These are phyloP conservation scores for Trypanosoma grayi DNA, from an alignment of 208 protist genomes.

Conservation along the genomic window DNA sequence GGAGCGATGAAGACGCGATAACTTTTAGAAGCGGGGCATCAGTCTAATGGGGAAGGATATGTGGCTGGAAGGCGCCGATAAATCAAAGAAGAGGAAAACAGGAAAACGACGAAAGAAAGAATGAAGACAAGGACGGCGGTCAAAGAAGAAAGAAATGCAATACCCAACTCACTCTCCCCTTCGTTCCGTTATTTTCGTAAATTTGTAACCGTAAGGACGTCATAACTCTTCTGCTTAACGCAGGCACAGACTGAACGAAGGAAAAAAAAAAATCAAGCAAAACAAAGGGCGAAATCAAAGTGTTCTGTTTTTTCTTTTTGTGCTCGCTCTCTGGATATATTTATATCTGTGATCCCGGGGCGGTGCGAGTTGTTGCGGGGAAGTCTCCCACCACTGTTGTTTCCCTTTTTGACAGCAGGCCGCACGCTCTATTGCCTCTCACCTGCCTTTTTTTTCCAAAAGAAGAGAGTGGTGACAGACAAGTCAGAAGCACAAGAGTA, in stretches of 20 bases:
- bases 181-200: not conserved
- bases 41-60: too few relatives aligned
- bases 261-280: not conserved
- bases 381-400: not conserved
- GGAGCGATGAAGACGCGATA: not conserved
- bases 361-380: not conserved
- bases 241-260: not conserved
- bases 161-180: not conserved
- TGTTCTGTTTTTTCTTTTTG: constrained; percentile 11
- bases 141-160: not conserved
- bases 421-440: not conserved
- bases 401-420: not conserved
- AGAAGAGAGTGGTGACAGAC: not conserved
- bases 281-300: not conserved
- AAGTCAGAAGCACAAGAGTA: not conserved
- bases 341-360: not conserved
- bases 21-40: too few relatives aligned
- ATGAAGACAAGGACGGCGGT: too few relatives aligned
- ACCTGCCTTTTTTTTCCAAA: not conserved
- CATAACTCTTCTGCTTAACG: not conserved
- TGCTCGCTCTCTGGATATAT: not conserved
- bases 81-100: too few relatives aligned
- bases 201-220: not conserved
- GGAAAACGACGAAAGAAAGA: too few relatives aligned
- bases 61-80: too few relatives aligned